Conservation (phyloP, 2,329 filamentous ascomycete species). For the Plectosphaerella sp. region DNA sequence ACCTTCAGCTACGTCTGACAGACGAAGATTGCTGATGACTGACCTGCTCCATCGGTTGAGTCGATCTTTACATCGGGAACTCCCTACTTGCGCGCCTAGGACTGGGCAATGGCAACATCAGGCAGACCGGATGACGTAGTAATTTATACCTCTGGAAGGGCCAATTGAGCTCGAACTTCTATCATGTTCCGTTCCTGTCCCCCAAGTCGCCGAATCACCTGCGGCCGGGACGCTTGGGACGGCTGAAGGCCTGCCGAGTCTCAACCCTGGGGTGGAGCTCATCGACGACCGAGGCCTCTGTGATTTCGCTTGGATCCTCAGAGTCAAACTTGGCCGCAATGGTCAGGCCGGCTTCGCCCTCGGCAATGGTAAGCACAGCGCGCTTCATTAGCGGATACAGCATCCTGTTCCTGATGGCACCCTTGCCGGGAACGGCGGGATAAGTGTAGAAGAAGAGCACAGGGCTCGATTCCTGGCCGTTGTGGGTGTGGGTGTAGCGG, state of each 20-base stretch:
- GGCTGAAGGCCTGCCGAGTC: conserved; percentile 64
- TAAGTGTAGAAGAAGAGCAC: conserved; percentile 82
- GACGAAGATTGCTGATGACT: too few species aligned
- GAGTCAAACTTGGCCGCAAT: conserved; percentile 69
- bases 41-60: too few species aligned
- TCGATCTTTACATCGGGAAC: too few species aligned
- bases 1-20: too few species aligned
- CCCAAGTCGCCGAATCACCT: conserved; percentile 20
- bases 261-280: conserved; percentile 67
- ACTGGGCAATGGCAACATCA: too few species aligned
- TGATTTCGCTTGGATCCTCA: conserved; percentile 66
- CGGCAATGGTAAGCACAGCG: conserved; percentile 62
- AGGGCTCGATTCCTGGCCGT: conserved; percentile 47
- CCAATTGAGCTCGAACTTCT: background rate
- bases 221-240: conserved; percentile 75
- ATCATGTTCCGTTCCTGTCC: too few species aligned
- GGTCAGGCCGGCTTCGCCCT: conserved; percentile 58
- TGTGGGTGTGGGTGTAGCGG: conserved; percentile 56
- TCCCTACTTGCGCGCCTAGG: too few species aligned
- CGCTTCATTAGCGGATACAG: conserved; percentile 71
- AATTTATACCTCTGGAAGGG: background rate
- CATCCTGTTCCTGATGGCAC: conserved; percentile 79
- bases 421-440: conserved; percentile 59
- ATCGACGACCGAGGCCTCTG: conserved; percentile 57
- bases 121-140: background rate